Conservation (phyloP, 176 grass and related monocot species). For the Juncus inflexus region DNA sequence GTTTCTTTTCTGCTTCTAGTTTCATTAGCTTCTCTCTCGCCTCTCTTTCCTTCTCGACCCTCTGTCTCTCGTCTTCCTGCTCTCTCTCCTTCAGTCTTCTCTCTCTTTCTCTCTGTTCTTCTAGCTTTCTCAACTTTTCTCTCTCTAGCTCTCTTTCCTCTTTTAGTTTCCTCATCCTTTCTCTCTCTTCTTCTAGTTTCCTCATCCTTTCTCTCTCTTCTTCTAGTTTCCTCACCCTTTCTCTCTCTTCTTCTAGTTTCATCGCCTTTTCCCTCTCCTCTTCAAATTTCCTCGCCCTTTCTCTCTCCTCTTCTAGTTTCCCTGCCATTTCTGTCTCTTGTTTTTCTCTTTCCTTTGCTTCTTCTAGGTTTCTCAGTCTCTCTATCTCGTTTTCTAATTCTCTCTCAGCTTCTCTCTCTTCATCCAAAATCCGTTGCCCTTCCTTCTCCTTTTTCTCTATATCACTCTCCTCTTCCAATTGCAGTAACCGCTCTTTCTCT, state of each 20-base stretch:
- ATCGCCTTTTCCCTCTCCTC: conserved; percentile 44
- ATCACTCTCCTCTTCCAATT: background rate
- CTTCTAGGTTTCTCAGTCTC: conserved; percentile 19
- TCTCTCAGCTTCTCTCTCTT: conserved; percentile 8
- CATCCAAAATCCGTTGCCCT: background rate
- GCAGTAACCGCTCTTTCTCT: background rate
- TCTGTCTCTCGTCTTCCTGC: conserved; percentile 48
- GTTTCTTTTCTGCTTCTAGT: conserved; percentile 28
- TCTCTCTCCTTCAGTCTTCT: conserved; percentile 57
- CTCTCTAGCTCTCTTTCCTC: conserved; percentile 44
- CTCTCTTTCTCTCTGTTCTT: conserved; percentile 55
- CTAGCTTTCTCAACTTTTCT: conserved; percentile 41
- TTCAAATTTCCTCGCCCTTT: conserved; percentile 10
- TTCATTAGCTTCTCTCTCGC: conserved; percentile 25
- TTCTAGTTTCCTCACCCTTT: conserved; percentile 46
- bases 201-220: conserved; percentile 46
- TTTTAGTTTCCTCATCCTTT: conserved; percentile 47
- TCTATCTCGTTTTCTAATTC: conserved; percentile 18
- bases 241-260: conserved; percentile 48
- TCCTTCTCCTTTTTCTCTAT: background rate
- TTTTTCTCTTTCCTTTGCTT: conserved; percentile 15
- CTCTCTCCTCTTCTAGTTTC: conserved; percentile 37
- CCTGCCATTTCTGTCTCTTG: conserved; percentile 33
- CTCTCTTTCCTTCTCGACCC: conserved; percentile 31
- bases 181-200: conserved; percentile 49